These are phyloP conservation scores for Alternaria sp. DNA, from an alignment of 2,329 filamentous ascomycete genomes.

Conservation along the genomic window DNA sequence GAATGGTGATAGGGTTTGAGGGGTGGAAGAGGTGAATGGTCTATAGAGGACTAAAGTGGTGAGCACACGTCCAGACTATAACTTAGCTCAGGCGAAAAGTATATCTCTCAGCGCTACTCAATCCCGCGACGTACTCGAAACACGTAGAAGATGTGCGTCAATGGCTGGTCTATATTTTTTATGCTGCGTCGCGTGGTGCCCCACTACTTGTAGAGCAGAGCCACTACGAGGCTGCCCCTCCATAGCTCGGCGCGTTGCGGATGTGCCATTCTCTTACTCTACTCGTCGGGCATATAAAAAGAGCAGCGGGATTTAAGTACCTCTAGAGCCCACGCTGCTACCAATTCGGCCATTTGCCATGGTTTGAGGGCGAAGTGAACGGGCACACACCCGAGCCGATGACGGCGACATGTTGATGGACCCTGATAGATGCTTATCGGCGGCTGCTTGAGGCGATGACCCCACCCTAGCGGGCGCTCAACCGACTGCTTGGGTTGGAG, in stretches of 20 bases:
- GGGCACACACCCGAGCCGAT: conserved; percentile 40
- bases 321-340: conserved; percentile 31
- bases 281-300: conserved; percentile 4
- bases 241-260: conserved; percentile 22
- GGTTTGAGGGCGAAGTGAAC: conserved; percentile 25
- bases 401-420: conserved; percentile 43
- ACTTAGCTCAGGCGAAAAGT: conserved; percentile 15
- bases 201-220: conserved; percentile 29
- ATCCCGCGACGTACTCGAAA: conserved; percentile 23
- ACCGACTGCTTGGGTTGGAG: conserved; percentile 17
- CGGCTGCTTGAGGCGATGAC: conserved; percentile 24
- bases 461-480: conserved; percentile 33
- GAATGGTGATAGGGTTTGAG: conserved; percentile 4
- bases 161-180: conserved; percentile 37
- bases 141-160: conserved; percentile 21
- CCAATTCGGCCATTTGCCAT: conserved; percentile 16
- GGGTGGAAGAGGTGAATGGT: conserved; percentile 12
- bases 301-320: conserved; percentile 34
- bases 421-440: conserved; percentile 36
- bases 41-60: conserved; percentile 21
- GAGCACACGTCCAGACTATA: conserved; percentile 24
- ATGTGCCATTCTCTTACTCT: neutral
- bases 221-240: conserved; percentile 17
- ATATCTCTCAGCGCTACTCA: conserved; percentile 14
- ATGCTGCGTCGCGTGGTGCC: conserved; percentile 35